A percentile compares a stretch with the other conserved stretches of the same genome.
phyloP scores from a whole-genome alignment of 176 grass and related monocot species.

The Miscanthus lutarioriparius region DNA sequence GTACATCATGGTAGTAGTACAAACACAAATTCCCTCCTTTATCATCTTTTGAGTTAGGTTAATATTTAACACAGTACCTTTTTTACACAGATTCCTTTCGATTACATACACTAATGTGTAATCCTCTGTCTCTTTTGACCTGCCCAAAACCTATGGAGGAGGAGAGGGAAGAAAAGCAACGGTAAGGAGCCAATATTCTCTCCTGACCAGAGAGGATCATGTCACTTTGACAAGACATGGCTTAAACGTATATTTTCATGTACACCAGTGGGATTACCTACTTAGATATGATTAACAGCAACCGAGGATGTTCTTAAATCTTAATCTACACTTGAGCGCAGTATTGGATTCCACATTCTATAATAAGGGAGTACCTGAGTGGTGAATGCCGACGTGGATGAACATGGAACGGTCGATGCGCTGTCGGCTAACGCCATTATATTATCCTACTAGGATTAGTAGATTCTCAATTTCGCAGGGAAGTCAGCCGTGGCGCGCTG shows the following conservation, averaged over 20 bases:
- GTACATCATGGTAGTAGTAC: not conserved
- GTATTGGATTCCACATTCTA: not conserved
- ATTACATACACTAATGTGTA: conserved; percentile 4
- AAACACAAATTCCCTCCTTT: not conserved
- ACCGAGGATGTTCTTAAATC: not conserved
- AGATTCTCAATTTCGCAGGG: too few relatives aligned
- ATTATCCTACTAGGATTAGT: too few relatives aligned
- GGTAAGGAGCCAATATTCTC: conserved; percentile 27
- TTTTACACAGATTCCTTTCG: not conserved
- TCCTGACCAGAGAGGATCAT: conserved; percentile 18
- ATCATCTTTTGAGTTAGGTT: not conserved
- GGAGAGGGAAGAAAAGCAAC: conserved; percentile 37
- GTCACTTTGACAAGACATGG: not conserved
- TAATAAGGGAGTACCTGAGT: not conserved
- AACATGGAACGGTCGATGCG: too few relatives aligned
- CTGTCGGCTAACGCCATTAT: too few relatives aligned
- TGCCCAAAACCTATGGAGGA: not conserved
- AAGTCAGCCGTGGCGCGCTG: too few relatives aligned
- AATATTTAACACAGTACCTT: not conserved
- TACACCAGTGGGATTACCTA: not conserved
- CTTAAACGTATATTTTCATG: not conserved
- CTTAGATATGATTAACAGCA: conserved; percentile 3
- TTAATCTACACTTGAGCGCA: not conserved
- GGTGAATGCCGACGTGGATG: not conserved
- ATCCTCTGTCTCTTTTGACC: not conserved